Base-by-base conservation (phyloP, 148 eudicot species). In the Camellia japonica region DNA sequence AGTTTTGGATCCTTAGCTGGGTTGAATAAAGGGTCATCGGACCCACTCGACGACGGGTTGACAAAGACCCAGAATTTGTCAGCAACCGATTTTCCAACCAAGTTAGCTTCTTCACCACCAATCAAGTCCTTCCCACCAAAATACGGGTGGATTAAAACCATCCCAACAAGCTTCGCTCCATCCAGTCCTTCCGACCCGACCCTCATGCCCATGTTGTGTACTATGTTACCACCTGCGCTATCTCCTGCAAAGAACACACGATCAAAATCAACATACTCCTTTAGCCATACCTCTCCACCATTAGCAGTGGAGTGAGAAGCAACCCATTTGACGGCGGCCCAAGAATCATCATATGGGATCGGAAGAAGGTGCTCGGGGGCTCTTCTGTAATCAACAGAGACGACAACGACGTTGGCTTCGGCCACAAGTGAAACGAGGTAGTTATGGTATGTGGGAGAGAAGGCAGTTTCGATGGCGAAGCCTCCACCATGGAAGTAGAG, bases 331-430 rank as follows among this genome's bases (percentile, higher is more conserved):
- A 89, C 46, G 0, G 84, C 89, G 4, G 67, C 78, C 91, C 92
- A 92, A 0, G 88, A 85, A 71, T 92, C 96, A 0, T 90, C 88
- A 64, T 76, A 90, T 0, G 87, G 83, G 0, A 47, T 43, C 0
- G 96, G 93, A 0, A 92, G 74, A 4, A 82, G 91, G 73, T 87
- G 52, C 38, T 92, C 96, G 0, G 96, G 96, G 63, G 91, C 92
- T 38, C 84, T 64, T 46, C 96, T 79, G 64, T 89, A 92, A 0
- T 92, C 85, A 11, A 90, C 83, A 0, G 96, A 85, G 0, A 89
- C 62, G 11, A 76, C 81, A 7, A 84, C 63, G 2, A 80, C 76
- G 9, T 87, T 75, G 6, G 88, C 82, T 23, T 82, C 72, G 0
- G 84, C 59, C 6, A 71, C 82, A 2, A 82, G 61, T 56, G 10